These are phyloP conservation scores for Chrysopogon serrulatus DNA, from an alignment of 176 grass and related monocot species.

Conservation along the genomic window DNA sequence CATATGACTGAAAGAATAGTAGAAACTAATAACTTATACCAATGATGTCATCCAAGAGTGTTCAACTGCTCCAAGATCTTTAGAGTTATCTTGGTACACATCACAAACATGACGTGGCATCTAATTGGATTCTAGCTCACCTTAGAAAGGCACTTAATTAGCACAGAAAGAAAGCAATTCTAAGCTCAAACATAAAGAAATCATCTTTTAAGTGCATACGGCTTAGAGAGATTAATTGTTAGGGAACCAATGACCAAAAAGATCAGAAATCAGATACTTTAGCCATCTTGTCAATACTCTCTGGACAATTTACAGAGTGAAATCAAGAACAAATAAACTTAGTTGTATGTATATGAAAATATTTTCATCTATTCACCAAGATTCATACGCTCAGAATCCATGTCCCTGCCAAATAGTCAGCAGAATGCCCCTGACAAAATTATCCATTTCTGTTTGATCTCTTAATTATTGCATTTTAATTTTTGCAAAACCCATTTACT, in stretches of 20 bases:
- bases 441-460: slow-evolving; percentile 51
- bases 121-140: background rate
- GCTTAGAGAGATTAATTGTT: background rate
- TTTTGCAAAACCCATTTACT: too few relatives aligned
- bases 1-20: background rate
- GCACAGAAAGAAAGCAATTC: background rate
- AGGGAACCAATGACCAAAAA: background rate
- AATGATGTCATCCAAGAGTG: background rate
- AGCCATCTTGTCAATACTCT: background rate
- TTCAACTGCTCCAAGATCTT: background rate
- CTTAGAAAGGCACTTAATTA: background rate
- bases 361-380: slow-evolving; percentile 49
- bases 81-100: background rate
- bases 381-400: slow-evolving; percentile 47
- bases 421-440: slow-evolving; percentile 55
- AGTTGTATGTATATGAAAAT: background rate
- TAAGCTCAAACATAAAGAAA: background rate
- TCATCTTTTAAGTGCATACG: background rate
- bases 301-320: background rate
- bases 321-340: background rate
- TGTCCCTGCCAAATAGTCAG: slow-evolving; percentile 48
- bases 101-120: background rate
- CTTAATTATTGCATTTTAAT: too few relatives aligned
- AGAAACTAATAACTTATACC: background rate
- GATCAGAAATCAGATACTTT: background rate